A percentile compares a stretch with the other conserved stretches of the same genome.
These are phyloP conservation scores for Lactarius hatsudake DNA, from an alignment of 768 basidiomycete species.

Conservation along the genomic window DNA sequence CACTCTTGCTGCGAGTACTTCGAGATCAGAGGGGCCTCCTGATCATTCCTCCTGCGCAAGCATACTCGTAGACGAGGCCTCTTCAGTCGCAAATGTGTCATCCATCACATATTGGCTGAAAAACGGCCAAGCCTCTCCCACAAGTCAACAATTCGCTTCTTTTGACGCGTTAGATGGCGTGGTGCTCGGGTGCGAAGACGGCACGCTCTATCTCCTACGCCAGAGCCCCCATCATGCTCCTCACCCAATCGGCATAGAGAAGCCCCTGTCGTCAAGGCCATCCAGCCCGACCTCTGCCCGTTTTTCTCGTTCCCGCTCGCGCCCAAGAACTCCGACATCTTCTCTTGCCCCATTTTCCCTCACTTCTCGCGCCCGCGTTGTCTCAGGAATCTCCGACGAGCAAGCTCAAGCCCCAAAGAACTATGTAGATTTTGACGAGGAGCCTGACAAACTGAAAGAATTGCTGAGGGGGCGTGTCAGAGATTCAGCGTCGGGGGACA, in stretches of 20 bases:
- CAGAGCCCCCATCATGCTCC: slow-evolving; percentile 5
- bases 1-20: slow-evolving; percentile 9
- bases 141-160: slow-evolving; percentile 6
- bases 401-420: slow-evolving; percentile 75
- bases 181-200: slow-evolving; percentile 39
- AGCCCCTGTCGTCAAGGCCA: slow-evolving; percentile 14
- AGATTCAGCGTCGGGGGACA: slow-evolving; percentile 36
- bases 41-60: not conserved
- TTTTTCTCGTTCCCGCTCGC: slow-evolving; percentile 21
- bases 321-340: slow-evolving; percentile 18
- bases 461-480: slow-evolving; percentile 57
- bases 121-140: not conserved
- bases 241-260: slow-evolving; percentile 12
- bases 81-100: slow-evolving; percentile 10
- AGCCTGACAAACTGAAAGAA: slow-evolving; percentile 71
- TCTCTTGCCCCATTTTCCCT: slow-evolving; percentile 49
- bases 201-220: slow-evolving; percentile 37
- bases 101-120: slow-evolving; percentile 8
- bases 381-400: slow-evolving; percentile 69
- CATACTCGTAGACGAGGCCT: slow-evolving; percentile 13
- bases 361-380: slow-evolving; percentile 56
- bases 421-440: slow-evolving; percentile 80
- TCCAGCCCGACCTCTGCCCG: slow-evolving; percentile 12
- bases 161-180: slow-evolving; percentile 29
- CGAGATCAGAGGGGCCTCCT: not conserved